Evolutionary conservation across 2,329 filamentous ascomycete species (phyloP).

Genomic region (Exophiala oligosperma): DNA sequence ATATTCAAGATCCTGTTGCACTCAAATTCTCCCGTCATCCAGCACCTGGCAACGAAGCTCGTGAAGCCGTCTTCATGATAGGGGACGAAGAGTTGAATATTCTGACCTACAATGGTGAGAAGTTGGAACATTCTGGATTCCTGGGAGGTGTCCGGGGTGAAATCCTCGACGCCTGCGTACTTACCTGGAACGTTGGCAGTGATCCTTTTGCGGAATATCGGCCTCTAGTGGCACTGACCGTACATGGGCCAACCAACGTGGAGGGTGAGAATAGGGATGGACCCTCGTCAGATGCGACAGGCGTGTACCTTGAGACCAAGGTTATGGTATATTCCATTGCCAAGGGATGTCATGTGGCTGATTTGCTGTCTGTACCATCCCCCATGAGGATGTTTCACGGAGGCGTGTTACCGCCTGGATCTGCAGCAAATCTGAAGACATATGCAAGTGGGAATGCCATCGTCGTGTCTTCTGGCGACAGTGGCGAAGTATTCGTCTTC

Average conservation of each 20-base stretch:
- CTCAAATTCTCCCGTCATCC: slow-evolving; percentile 19
- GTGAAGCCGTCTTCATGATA: slow-evolving; percentile 73
- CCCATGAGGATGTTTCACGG: slow-evolving; percentile 7
- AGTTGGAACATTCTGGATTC: slow-evolving; percentile 67
- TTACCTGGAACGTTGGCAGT: slow-evolving; percentile 64
- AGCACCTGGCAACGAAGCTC: slow-evolving; percentile 14
- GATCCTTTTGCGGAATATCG: slow-evolving; percentile 57
- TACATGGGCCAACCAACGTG: slow-evolving; percentile 69
- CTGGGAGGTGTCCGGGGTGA: slow-evolving; percentile 77
- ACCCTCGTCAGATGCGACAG: slow-evolving; percentile 32
- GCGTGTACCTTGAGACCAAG: slow-evolving; percentile 72
- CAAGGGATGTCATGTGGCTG: slow-evolving; percentile 69
- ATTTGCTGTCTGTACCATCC: slow-evolving; percentile 70
- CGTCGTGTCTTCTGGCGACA: slow-evolving; percentile 74
- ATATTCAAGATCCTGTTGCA: slow-evolving; percentile 8
- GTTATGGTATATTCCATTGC: slow-evolving; percentile 86
- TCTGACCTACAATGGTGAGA: slow-evolving; percentile 69
- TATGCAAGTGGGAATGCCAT: slow-evolving; percentile 71
- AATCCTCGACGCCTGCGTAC: slow-evolving; percentile 77
- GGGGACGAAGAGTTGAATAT: slow-evolving; percentile 79
- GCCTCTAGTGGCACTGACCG: slow-evolving; percentile 74
- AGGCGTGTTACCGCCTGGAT: not conserved
- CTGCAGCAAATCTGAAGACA: slow-evolving; percentile 70
- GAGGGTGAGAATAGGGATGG: slow-evolving; percentile 29
- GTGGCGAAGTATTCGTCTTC: slow-evolving; percentile 87